Percentiles rank a stretch among this genome's conserved stretches.
phyloP scores from a whole-genome alignment of 768 basidiomycete genomes.

The Pleurotus tuber-regium region DNA sequence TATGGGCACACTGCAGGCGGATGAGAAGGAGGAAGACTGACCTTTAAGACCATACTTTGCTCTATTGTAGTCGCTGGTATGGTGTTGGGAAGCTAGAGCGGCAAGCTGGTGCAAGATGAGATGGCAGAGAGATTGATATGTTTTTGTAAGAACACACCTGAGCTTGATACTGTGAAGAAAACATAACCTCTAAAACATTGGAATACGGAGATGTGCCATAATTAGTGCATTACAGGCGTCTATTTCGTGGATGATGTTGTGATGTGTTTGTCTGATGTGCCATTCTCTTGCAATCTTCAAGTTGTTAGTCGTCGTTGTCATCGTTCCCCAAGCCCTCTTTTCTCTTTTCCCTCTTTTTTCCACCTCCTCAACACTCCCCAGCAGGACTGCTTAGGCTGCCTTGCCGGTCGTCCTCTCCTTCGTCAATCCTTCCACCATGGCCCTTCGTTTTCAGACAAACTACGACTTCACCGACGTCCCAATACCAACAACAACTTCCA shows the following conservation, averaged over 20 bases:
- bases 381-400: background rate
- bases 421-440: conserved; percentile 35
- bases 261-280: conserved; percentile 10
- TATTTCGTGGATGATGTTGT: conserved; percentile 2
- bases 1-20: background rate
- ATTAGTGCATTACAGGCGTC: conserved; percentile 5
- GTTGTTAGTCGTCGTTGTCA: background rate
- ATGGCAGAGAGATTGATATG: background rate
- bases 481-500: conserved; percentile 50
- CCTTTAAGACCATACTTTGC: conserved; percentile 58
- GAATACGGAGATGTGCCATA: too few relatives aligned
- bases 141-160: background rate
- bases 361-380: conserved; percentile 1
- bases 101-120: background rate
- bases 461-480: conserved; percentile 62
- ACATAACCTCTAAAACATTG: too few relatives aligned
- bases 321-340: conserved; percentile 4
- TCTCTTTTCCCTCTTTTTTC: background rate
- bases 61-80: conserved; percentile 66
- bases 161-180: too few relatives aligned
- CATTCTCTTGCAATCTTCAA: background rate
- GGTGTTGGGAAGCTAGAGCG: conserved; percentile 79
- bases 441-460: conserved; percentile 55
- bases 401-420: background rate
- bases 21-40: conserved; percentile 12